A percentile compares a stretch with the other conserved stretches of the same genome.
phyloP scores from a whole-genome alignment of 768 basidiomycete species.

The Floccularia luteovirens region DNA sequence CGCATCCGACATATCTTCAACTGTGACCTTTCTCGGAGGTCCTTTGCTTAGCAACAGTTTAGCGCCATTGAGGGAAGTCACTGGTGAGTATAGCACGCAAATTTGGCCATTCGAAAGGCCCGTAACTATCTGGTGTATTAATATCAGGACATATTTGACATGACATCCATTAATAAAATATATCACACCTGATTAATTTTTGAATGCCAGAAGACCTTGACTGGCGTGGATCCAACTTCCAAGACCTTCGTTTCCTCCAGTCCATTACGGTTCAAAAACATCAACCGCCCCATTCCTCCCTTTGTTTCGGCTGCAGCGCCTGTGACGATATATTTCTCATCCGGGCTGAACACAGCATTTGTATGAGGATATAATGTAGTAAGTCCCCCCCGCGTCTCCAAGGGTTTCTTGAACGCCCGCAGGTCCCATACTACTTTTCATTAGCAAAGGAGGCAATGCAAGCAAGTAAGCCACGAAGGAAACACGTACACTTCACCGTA shows the following conservation, averaged over 20 bases:
- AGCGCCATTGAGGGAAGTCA: constrained; percentile 85
- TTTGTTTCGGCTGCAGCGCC: constrained; percentile 67
- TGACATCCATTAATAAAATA: constrained; percentile 8
- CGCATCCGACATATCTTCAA: constrained; percentile 87
- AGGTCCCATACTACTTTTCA: constrained; percentile 81
- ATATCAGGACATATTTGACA: constrained; percentile 11
- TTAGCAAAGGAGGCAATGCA: neutral
- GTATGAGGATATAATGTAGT: constrained; percentile 85
- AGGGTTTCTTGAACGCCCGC: constrained; percentile 83
- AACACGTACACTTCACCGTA: constrained; percentile 82
- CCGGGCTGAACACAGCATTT: constrained; percentile 93
- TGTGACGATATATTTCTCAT: constrained; percentile 84
- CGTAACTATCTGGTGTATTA: constrained; percentile 61
- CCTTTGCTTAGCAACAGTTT: constrained; percentile 85
- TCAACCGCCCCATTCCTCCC: constrained; percentile 61
- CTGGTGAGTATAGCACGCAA: constrained; percentile 88
- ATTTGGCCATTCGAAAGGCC: constrained; percentile 86
- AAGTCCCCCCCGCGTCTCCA: constrained; percentile 56
- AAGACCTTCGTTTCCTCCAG: constrained; percentile 64
- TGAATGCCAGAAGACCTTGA: constrained; percentile 91
- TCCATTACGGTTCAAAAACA: constrained; percentile 65
- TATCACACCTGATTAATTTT: constrained; percentile 91
- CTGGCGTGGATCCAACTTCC: constrained; percentile 71
- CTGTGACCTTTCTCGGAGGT: constrained; percentile 71
- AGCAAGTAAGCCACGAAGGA: constrained; percentile 6